Evolutionary conservation across 352 stramenopile genomes (phyloP), one percentile per base, ranked within the genome.

Genomic region (Pythium sp.): DNA sequence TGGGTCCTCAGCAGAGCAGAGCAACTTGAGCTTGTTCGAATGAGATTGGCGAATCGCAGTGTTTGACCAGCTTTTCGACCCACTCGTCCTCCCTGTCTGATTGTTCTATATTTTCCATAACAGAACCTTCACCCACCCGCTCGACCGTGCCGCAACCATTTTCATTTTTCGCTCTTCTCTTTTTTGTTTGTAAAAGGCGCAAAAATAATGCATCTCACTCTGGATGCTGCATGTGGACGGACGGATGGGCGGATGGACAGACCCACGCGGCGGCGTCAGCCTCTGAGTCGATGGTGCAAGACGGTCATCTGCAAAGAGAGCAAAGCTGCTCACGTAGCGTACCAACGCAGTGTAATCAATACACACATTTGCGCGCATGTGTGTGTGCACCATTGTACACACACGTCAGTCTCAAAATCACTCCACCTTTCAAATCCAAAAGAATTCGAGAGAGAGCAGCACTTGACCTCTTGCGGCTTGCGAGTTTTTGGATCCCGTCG

Each of bases 1-100:
- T 61, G 56, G 56, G 30, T 24, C 32, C 20, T 43, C 18, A 9
- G 30, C 28, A 55, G 47, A 9, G 30, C 28, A 55, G 47, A 15
- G 7, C n/a, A 20, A n/a, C 47, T 55, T 8, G 47, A n/a, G 20
- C n/a, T 28, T 49, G 15, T 43, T 26, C 58, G 58, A 64, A 64
- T 5, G 58, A 64, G 58, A 64, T 64, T 54, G 14, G 22, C 58
- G 58, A 64, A 64, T 64, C 58, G 36, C 22, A 64, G 58, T 64
- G 36, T 38, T 54, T 49, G 15, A 36, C 55, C 58, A 62, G 20
- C 38, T 46, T 46, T 5, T 20, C 38, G 38, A 46, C 38, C 38
- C 38, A 12, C 9, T 8, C 32, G 32, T 46, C 55, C 20, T 18
- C 15, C 6, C 15, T 49, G 41, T 61, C 30, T 28, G 55, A 47